These are phyloP conservation scores for Leptographium radiaticola DNA, from an alignment of 2,329 filamentous ascomycete genomes.

Conservation along the genomic window DNA sequence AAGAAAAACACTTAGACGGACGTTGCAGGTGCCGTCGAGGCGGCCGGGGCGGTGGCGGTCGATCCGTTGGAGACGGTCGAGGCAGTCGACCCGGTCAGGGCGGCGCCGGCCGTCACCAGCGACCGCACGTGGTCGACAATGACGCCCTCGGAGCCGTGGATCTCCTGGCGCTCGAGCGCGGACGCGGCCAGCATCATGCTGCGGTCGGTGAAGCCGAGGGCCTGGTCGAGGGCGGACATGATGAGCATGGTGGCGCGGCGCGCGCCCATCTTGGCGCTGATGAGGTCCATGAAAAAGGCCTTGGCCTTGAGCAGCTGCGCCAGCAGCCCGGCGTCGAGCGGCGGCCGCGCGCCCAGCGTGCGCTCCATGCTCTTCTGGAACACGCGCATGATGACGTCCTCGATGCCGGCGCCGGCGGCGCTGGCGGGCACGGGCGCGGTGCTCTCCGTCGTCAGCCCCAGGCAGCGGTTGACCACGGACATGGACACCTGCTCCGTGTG, in stretches of 20 bases:
- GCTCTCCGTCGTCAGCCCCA: slow-evolving; percentile 30
- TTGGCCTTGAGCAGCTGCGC: slow-evolving; percentile 31
- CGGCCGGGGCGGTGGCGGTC: neutral
- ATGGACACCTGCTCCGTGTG: slow-evolving; percentile 34
- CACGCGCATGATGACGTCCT: slow-evolving; percentile 32
- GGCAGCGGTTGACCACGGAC: slow-evolving; percentile 37
- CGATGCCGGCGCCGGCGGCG: slow-evolving; percentile 22
- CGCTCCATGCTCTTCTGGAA: slow-evolving; percentile 16
- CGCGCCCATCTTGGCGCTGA: slow-evolving; percentile 26
- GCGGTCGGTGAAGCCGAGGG: slow-evolving; percentile 31
- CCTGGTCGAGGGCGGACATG: slow-evolving; percentile 36
- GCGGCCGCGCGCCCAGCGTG: neutral
- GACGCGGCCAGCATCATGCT: slow-evolving; percentile 20
- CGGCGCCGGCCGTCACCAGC: slow-evolving; percentile 12
- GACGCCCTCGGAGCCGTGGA: slow-evolving; percentile 18
- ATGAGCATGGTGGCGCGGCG: slow-evolving; percentile 31
- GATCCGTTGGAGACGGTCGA: neutral
- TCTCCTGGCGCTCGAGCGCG: slow-evolving; percentile 17
- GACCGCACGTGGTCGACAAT: slow-evolving; percentile 16
- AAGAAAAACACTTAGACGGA: neutral
- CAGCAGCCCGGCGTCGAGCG: slow-evolving; percentile 26
- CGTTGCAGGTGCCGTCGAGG: no score
- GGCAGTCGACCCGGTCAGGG: neutral
- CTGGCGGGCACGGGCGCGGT: slow-evolving; percentile 21
- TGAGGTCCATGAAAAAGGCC: slow-evolving; percentile 27